These are phyloP conservation scores for Lichtheimia hyalospora DNA, from an alignment of 371 early-diverging fungal species.

Conservation along the genomic window DNA sequence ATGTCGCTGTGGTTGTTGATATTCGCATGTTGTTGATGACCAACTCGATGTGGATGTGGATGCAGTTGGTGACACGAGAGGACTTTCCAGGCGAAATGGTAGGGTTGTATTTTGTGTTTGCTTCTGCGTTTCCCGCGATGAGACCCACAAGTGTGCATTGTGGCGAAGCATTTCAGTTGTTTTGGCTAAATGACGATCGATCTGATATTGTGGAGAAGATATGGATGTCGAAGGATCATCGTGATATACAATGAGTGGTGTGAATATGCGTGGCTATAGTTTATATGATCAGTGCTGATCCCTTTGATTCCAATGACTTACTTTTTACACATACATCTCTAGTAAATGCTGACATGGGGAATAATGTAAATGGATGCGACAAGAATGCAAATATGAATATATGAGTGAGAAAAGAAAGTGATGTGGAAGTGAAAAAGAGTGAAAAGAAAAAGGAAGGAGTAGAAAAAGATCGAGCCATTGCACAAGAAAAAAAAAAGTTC, in stretches of 20 bases:
- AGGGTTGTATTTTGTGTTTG: not conserved
- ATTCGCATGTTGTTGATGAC: not conserved
- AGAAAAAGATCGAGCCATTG: slow-evolving; percentile 2
- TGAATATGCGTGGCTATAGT: slow-evolving; percentile 11
- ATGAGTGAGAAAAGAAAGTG: not conserved
- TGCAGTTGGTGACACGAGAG: not conserved
- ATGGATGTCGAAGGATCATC: slow-evolving; percentile 14
- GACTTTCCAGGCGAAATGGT: not conserved
- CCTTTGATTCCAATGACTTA: slow-evolving; percentile 2
- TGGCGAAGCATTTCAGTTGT: slow-evolving; percentile 30
- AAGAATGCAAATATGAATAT: slow-evolving; percentile 8
- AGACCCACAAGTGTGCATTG: slow-evolving; percentile 38
- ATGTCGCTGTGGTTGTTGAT: not conserved
- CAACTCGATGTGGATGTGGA: not conserved
- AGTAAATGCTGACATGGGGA: not conserved
- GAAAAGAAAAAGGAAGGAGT: not conserved
- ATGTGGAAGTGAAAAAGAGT: not conserved
- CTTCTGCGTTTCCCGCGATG: not conserved
- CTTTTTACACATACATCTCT: not conserved
- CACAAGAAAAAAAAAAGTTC: not conserved
- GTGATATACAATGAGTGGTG: slow-evolving; percentile 22
- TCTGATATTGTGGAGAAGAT: slow-evolving; percentile 14
- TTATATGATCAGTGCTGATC: slow-evolving; percentile 1
- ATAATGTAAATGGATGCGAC: slow-evolving; percentile 2
- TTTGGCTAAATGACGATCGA: slow-evolving; percentile 32